These are phyloP conservation scores for Plectosphaerella plurivora DNA, from an alignment of 2,329 filamentous ascomycete genomes.

Conservation along the genomic window DNA sequence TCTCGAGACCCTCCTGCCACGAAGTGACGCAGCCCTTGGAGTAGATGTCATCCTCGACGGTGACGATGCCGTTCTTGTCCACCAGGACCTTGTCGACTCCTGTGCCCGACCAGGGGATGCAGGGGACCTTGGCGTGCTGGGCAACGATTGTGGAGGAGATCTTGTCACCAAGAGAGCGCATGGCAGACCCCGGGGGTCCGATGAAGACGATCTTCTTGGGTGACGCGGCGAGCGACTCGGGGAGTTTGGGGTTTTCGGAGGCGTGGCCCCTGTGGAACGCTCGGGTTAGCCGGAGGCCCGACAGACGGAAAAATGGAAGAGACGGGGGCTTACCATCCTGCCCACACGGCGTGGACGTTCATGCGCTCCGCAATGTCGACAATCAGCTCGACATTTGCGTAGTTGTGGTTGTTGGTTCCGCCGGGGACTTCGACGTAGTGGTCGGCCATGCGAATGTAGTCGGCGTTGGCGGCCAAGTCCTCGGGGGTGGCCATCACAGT, in stretches of 20 bases:
- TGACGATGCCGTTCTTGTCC: slow-evolving; percentile 82
- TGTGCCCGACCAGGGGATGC: slow-evolving; percentile 98
- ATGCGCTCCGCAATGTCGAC: slow-evolving; percentile 98
- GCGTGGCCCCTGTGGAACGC: slow-evolving; percentile 72
- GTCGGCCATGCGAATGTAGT: slow-evolving; percentile 99
- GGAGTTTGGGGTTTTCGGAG: slow-evolving; percentile 96
- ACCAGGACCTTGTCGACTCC: slow-evolving; percentile 79
- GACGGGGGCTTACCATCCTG: slow-evolving; percentile 72
- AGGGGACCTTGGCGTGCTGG: slow-evolving; percentile 92
- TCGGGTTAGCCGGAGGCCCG: slow-evolving; percentile 5
- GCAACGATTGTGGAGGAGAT: slow-evolving; percentile 99
- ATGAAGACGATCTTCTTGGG: slow-evolving; percentile 99
- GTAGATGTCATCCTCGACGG: slow-evolving; percentile 81
- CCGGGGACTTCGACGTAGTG: slow-evolving; percentile 99
- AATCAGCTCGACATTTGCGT: slow-evolving; percentile 98
- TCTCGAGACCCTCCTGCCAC: slow-evolving; percentile 82
- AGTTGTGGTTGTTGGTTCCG: slow-evolving; percentile 99
- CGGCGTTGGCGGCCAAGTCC: slow-evolving; percentile 93
- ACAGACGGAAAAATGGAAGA: background rate
- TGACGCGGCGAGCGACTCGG: slow-evolving; percentile 91
- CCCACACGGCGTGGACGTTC: slow-evolving; percentile 98
- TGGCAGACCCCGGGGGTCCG: slow-evolving; percentile 92
- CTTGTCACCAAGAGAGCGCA: slow-evolving; percentile 99
- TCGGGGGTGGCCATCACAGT: slow-evolving; percentile 99
- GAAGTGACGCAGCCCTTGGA: slow-evolving; percentile 85